Conservation (phyloP, 2,329 filamentous ascomycete species). For the Colletotrichum tamarilloi region DNA sequence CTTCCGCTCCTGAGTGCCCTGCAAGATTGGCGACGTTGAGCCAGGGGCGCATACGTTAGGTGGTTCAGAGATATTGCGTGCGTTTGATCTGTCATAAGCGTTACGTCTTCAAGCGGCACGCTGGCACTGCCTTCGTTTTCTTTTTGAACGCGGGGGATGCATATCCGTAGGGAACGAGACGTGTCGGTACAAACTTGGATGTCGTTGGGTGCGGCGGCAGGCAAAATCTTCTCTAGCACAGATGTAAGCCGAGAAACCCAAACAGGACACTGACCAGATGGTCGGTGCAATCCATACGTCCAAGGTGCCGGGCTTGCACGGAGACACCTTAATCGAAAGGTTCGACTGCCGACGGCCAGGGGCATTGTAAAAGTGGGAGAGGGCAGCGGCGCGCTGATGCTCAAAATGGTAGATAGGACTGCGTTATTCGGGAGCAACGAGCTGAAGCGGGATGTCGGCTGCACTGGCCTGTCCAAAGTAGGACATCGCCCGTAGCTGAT, state of each 20-base stretch:
- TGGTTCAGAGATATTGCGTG: conserved; percentile 24
- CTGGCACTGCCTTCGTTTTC: neutral
- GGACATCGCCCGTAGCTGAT: conserved; percentile 17
- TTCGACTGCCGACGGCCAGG: conserved; percentile 15
- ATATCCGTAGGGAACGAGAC: neutral
- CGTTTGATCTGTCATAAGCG: neutral
- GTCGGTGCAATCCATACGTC: neutral
- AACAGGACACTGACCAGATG: neutral
- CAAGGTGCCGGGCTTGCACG: neutral
- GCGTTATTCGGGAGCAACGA: neutral
- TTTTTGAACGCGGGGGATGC: neutral
- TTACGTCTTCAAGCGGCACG: neutral
- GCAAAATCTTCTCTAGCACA: neutral
- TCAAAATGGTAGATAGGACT: neutral
- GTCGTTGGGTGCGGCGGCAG: neutral
- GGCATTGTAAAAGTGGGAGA: neutral
- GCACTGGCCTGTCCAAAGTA: conserved; percentile 10
- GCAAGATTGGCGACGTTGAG: conserved; percentile 22
- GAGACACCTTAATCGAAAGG: conserved; percentile 13
- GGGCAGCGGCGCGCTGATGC: neutral
- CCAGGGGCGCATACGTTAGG: conserved; percentile 6
- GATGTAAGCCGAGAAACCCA: neutral
- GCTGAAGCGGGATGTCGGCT: neutral
- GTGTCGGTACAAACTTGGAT: neutral
- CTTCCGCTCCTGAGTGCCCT: conserved; percentile 12